Conservation (phyloP, 2,329 filamentous ascomycete genomes). For the Aspergillus japonicus region DNA sequence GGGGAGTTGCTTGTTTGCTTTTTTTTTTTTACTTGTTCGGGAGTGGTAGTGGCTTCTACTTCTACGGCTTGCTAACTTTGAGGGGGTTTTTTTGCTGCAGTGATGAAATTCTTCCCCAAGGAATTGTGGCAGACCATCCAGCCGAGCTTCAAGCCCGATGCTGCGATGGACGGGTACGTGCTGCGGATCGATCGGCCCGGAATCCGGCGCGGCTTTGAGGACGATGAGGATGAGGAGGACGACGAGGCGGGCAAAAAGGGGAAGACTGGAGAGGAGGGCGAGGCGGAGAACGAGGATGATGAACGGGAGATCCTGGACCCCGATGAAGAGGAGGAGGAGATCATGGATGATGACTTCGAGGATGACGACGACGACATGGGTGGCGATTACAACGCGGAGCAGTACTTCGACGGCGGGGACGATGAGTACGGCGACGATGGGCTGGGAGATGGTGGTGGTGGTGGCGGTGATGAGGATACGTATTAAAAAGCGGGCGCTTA, state of each 20-base stretch:
- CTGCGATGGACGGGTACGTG: slow-evolving; percentile 30
- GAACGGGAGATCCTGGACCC: slow-evolving; percentile 45
- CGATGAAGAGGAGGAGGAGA: slow-evolving; percentile 52
- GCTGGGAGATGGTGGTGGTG: slow-evolving; percentile 55
- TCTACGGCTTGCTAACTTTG: not conserved
- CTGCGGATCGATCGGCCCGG: slow-evolving; percentile 18
- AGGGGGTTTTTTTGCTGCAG: slow-evolving; percentile 30
- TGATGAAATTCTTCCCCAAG: slow-evolving; percentile 58
- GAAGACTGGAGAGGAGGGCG: slow-evolving; percentile 31
- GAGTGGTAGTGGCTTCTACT: not conserved
- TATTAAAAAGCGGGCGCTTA: slow-evolving; percentile 27
- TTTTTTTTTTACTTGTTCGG: not conserved
- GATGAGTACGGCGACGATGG: slow-evolving; percentile 55
- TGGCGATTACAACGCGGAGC: slow-evolving; percentile 64
- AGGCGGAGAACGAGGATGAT: slow-evolving; percentile 39
- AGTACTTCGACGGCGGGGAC: slow-evolving; percentile 63
- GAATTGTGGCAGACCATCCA: slow-evolving; percentile 58
- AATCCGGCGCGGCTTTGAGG: slow-evolving; percentile 44
- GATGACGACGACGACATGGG: slow-evolving; percentile 60
- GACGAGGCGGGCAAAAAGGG: slow-evolving; percentile 34
- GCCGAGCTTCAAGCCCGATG: slow-evolving; percentile 41
- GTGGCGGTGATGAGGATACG: slow-evolving; percentile 51
- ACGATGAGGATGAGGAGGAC: slow-evolving; percentile 46
- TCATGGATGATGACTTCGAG: slow-evolving; percentile 59
- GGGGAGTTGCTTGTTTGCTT: not conserved